phyloP scores from a whole-genome alignment of 2,329 filamentous ascomycete genomes.

The Claviceps paspali region DNA sequence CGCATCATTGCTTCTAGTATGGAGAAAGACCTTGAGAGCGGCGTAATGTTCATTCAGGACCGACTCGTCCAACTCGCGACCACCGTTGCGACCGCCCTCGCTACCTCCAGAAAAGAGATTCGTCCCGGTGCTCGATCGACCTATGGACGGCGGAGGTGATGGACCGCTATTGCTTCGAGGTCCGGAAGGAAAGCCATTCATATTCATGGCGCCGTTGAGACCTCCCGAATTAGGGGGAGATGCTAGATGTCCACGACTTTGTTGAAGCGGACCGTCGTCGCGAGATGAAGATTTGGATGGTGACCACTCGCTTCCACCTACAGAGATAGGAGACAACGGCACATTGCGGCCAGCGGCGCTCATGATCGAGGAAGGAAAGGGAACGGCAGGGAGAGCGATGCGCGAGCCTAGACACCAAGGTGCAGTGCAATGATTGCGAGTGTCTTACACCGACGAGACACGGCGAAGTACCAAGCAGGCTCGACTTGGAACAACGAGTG shows the following conservation, averaged over 20 bases:
- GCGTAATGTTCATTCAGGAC: slow-evolving; percentile 68
- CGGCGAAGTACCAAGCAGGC: slow-evolving; percentile 4
- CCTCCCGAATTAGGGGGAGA: slow-evolving; percentile 57
- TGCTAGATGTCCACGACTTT: slow-evolving; percentile 41
- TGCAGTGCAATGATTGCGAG: background rate
- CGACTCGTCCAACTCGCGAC: slow-evolving; percentile 44
- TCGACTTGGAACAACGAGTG: slow-evolving; percentile 2
- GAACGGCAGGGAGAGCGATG: slow-evolving; percentile 9
- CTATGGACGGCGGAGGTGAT: slow-evolving; percentile 80
- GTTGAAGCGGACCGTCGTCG: slow-evolving; percentile 30
- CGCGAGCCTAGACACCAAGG: slow-evolving; percentile 9
- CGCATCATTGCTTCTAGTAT: slow-evolving; percentile 60
- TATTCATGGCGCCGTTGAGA: slow-evolving; percentile 37
- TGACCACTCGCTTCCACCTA: slow-evolving; percentile 74
- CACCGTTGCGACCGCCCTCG: slow-evolving; percentile 45
- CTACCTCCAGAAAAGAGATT: slow-evolving; percentile 52
- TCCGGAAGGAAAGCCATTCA: slow-evolving; percentile 44
- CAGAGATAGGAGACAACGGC: slow-evolving; percentile 67
- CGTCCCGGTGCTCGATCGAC: slow-evolving; percentile 69
- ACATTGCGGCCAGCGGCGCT: slow-evolving; percentile 50
- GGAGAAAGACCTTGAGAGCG: slow-evolving; percentile 62
- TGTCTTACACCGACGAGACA: slow-evolving; percentile 11
- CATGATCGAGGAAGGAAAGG: slow-evolving; percentile 33
- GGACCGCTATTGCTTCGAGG: slow-evolving; percentile 46
- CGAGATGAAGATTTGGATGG: slow-evolving; percentile 49